Evolutionary conservation across 2,329 filamentous ascomycete species (phyloP).

Genomic region (Colletotrichum cuscutae): DNA sequence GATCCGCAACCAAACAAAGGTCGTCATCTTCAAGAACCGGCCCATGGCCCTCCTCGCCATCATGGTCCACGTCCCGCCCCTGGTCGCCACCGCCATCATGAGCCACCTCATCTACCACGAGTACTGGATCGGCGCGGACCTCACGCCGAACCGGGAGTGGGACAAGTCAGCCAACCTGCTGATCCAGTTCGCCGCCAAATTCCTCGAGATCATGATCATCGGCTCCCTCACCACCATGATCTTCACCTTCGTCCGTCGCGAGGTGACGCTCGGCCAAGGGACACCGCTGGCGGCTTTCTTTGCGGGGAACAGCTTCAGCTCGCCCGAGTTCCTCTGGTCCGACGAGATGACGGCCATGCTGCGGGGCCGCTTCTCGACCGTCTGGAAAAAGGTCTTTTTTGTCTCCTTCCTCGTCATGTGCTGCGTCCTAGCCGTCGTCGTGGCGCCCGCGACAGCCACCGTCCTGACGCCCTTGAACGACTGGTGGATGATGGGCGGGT

Average conservation of each 20-base stretch:
- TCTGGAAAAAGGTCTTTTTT: conserved; percentile 5
- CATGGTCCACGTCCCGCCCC: neutral
- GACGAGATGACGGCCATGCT: conserved; percentile 2
- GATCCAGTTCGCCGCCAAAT: conserved; percentile 1
- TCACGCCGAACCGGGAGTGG: neutral
- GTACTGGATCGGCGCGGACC: conserved; percentile 4
- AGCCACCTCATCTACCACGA: neutral
- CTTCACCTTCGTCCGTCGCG: conserved; percentile 1
- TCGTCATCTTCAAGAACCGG: neutral
- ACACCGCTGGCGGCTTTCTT: conserved; percentile 2
- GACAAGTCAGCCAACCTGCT: neutral
- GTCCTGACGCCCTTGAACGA: neutral
- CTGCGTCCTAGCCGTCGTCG: neutral
- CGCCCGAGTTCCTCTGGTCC: neutral
- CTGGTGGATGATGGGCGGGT: conserved; percentile 7
- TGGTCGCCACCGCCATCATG: neutral
- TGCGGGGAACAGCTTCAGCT: neutral
- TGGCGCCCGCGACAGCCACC: neutral
- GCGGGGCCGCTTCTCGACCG: neutral
- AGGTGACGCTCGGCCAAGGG: neutral
- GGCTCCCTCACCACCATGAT: conserved; percentile 4
- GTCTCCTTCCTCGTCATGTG: neutral
- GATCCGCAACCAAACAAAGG: neutral
- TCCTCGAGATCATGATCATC: conserved; percentile 3
- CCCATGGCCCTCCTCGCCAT: neutral